Conservation (phyloP, 306 rosid species). For the Morella rubra region DNA sequence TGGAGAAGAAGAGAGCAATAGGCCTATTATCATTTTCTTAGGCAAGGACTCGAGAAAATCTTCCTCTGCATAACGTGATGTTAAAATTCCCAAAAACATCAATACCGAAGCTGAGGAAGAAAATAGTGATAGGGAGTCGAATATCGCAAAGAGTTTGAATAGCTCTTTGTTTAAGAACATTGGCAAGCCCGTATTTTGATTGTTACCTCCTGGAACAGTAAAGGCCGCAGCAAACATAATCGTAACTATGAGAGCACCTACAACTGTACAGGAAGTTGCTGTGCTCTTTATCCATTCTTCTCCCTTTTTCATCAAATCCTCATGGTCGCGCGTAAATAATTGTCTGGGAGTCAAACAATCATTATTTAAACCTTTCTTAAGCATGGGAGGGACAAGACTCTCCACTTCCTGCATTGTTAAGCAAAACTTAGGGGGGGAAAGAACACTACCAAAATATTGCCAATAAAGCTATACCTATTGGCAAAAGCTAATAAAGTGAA, state of each 20-base stretch:
- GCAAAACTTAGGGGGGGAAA: too few species aligned
- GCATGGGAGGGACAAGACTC: too few species aligned
- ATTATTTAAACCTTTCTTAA: too few species aligned
- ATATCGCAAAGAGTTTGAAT: not conserved
- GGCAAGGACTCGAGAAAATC: constrained; percentile 1
- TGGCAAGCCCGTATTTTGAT: constrained; percentile 7
- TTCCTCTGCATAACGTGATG: not conserved
- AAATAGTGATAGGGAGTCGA: constrained; percentile 9
- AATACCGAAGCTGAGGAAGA: constrained; percentile 17
- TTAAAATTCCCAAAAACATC: constrained; percentile 14
- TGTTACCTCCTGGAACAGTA: constrained; percentile 27
- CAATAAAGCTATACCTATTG: too few species aligned
- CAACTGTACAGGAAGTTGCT: constrained; percentile 8
- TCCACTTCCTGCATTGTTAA: too few species aligned
- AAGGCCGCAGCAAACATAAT: constrained; percentile 5
- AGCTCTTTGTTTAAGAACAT: not conserved
- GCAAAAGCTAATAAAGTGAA: too few species aligned
- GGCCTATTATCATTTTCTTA: not conserved
- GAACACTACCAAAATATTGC: too few species aligned
- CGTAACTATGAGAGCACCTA: constrained; percentile 20
- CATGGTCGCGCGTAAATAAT: not conserved
- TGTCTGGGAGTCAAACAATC: constrained; percentile 15
- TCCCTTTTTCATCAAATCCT: not conserved
- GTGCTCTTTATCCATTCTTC: constrained; percentile 32
- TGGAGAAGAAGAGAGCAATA: constrained; percentile 6